phyloP scores from a whole-genome alignment of 2,329 filamentous ascomycete genomes.

The Trichophyton simii region DNA sequence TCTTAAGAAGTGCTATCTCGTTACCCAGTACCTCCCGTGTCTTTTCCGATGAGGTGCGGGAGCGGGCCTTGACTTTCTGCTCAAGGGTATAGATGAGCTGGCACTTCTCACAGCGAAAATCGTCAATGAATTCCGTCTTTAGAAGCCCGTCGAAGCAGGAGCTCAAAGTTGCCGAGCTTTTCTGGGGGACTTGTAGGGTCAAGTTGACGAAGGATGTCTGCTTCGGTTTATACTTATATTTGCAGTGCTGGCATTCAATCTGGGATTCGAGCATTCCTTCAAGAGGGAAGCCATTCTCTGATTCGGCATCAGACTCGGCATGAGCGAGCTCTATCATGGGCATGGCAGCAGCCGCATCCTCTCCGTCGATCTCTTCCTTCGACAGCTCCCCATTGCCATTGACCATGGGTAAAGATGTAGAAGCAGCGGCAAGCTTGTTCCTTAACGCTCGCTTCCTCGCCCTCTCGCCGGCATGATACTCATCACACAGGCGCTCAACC shows the following conservation, averaged over 20 bases:
- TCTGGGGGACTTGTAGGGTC: slow-evolving; percentile 80
- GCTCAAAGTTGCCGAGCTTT: slow-evolving; percentile 66
- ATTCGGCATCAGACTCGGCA: slow-evolving; percentile 22
- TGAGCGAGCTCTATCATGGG: slow-evolving; percentile 14
- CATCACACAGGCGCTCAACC: slow-evolving; percentile 80
- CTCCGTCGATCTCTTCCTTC: slow-evolving; percentile 19
- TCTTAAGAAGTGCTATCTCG: slow-evolving; percentile 53
- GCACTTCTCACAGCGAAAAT: slow-evolving; percentile 91
- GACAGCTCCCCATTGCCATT: background rate
- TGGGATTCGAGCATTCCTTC: slow-evolving; percentile 90
- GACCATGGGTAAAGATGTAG: background rate
- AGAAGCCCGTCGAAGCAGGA: slow-evolving; percentile 87
- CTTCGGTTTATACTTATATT: slow-evolving; percentile 75
- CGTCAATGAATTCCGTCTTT: slow-evolving; percentile 90
- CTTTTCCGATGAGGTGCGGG: slow-evolving; percentile 41
- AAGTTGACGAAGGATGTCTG: slow-evolving; percentile 81
- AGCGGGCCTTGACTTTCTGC: slow-evolving; percentile 48
- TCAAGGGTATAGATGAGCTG: slow-evolving; percentile 68
- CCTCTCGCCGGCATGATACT: slow-evolving; percentile 74
- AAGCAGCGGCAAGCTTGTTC: background rate
- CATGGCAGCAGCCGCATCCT: slow-evolving; percentile 10
- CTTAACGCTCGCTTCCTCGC: slow-evolving; percentile 42
- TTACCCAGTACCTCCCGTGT: slow-evolving; percentile 42
- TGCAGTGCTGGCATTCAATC: slow-evolving; percentile 80
- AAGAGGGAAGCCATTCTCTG: slow-evolving; percentile 61